These are phyloP conservation scores for Adansonia digitata DNA, from an alignment of 345 rosid genomes.

Conservation along the genomic window DNA sequence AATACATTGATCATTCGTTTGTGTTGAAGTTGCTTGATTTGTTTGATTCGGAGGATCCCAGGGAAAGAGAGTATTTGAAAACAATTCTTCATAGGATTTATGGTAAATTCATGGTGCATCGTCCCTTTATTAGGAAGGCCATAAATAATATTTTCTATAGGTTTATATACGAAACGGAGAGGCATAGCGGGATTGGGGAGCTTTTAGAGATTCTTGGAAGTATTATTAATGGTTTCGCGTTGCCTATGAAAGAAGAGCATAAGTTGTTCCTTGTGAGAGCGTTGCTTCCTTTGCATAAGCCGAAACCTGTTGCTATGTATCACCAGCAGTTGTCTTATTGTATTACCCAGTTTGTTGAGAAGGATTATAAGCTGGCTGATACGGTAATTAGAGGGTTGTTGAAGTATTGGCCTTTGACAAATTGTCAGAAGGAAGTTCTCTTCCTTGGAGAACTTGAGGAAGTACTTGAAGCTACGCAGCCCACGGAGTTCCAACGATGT, in stretches of 20 bases:
- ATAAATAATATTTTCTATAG: constrained; percentile 73
- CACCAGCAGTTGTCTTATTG: constrained; percentile 89
- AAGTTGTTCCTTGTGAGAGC: constrained; percentile 83
- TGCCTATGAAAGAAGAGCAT: constrained; percentile 96
- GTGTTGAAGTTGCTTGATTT: constrained; percentile 68
- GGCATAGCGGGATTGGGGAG: constrained; percentile 77
- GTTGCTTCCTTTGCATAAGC: constrained; percentile 85
- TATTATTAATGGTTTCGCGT: constrained; percentile 84
- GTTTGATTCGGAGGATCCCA: constrained; percentile 80
- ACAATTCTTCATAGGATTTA: constrained; percentile 84
- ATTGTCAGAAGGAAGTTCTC: constrained; percentile 83
- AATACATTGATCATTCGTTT: constrained; percentile 71
- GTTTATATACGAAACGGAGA: constrained; percentile 84
- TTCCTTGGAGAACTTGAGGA: constrained; percentile 35
- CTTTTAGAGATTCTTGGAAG: constrained; percentile 88
- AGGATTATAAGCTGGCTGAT: constrained; percentile 84
- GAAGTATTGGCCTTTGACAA: constrained; percentile 87
- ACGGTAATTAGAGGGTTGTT: constrained; percentile 74
- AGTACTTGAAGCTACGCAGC: constrained; percentile 79
- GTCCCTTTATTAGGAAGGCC: constrained; percentile 79
- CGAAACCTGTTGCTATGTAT: constrained; percentile 54
- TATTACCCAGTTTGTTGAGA: constrained; percentile 81
- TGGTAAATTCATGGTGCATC: constrained; percentile 92
- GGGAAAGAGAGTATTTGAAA: constrained; percentile 84
- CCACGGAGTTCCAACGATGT: constrained; percentile 79